phyloP scores from a whole-genome alignment of 257 asterid genomes.

The Eustoma russellianum region DNA sequence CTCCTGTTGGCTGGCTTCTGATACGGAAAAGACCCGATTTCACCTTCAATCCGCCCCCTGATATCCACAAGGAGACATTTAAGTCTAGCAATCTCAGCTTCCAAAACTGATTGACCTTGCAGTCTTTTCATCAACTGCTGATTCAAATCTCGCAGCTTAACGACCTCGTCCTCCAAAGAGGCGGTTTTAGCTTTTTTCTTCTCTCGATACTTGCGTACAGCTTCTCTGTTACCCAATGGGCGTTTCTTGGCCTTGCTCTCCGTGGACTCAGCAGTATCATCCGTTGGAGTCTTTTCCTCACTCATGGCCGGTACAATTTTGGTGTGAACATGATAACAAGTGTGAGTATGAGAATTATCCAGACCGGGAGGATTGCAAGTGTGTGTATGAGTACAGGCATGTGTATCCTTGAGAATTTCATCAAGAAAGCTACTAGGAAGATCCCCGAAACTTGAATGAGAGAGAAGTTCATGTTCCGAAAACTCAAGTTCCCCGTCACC shows the following conservation, averaged over 20 bases:
- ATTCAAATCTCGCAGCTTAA: constrained; percentile 62
- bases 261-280: constrained; percentile 84
- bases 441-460: constrained; percentile 30
- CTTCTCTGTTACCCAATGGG: constrained; percentile 83
- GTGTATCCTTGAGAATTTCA: constrained; percentile 36
- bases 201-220: constrained; percentile 95
- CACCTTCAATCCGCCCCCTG: constrained; percentile 95
- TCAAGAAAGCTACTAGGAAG: constrained; percentile 33
- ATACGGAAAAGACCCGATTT: constrained; percentile 91
- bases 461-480: constrained; percentile 29
- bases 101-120: constrained; percentile 76
- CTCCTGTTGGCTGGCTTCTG: constrained; percentile 61
- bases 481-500: constrained; percentile 39
- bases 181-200: constrained; percentile 93
- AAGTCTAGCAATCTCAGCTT: constrained; percentile 88
- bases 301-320: constrained; percentile 63
- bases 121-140: constrained; percentile 86
- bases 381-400: constrained; percentile 79
- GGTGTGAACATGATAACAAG: constrained; percentile 93
- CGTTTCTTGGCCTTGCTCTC: constrained; percentile 65
- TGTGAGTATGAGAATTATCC: constrained; percentile 63
- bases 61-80: constrained; percentile 94
- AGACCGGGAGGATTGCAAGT: constrained; percentile 96
- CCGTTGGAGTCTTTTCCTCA: constrained; percentile 56
- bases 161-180: constrained; percentile 81